Evolutionary conservation across 139 green algal genomes (phyloP).

Genomic region (Picochlorum sp.): DNA sequence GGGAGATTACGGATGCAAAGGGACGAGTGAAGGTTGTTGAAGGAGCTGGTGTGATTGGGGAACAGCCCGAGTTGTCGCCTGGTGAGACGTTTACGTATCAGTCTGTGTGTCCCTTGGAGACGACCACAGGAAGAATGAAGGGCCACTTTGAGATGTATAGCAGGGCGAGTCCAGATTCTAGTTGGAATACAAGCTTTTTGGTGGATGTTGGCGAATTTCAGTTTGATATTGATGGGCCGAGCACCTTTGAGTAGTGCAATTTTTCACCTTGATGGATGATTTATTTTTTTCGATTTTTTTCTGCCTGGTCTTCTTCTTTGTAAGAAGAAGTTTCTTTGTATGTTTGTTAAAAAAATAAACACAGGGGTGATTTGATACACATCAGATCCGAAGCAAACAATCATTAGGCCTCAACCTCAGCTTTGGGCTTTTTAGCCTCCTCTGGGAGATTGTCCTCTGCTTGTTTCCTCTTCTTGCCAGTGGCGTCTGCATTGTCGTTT

Average conservation of each 20-base stretch:
- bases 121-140: slow-evolving; percentile 57
- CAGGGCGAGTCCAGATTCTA: neutral
- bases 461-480: slow-evolving; percentile 16
- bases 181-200: slow-evolving; percentile 19
- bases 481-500: neutral
- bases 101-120: slow-evolving; percentile 51
- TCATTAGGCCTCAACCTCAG: neutral
- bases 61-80: slow-evolving; percentile 63
- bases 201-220: slow-evolving; percentile 19
- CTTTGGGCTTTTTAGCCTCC: slow-evolving; percentile 3
- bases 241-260: neutral
- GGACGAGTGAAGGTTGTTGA: slow-evolving; percentile 22
- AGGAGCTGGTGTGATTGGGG: slow-evolving; percentile 65
- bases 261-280: too few species aligned
- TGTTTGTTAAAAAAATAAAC: neutral
- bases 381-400: neutral
- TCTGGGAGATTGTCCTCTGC: neutral
- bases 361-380: neutral
- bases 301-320: neutral
- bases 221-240: slow-evolving; percentile 6
- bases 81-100: slow-evolving; percentile 61
- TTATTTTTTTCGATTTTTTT: too few species aligned
- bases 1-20: slow-evolving; percentile 14
- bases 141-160: slow-evolving; percentile 41
- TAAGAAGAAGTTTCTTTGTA: too few species aligned